Conservation (phyloP, 495 filamentous ascomycete genomes). For the Aspergillus cavernicola region DNA sequence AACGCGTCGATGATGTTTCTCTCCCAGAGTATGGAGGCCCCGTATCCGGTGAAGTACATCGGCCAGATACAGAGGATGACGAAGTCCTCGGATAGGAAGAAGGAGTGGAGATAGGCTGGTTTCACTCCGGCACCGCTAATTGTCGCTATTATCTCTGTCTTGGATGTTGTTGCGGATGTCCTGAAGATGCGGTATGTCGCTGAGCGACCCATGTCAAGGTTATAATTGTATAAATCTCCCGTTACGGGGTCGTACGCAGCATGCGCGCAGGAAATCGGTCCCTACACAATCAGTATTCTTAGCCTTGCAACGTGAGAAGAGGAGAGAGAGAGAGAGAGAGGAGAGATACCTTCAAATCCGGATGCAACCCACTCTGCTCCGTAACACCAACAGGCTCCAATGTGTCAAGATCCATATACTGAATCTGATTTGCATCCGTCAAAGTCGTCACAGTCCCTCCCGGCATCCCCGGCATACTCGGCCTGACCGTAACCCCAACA, state of each 20-base stretch:
- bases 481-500: conserved; percentile 9
- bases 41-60: neutral
- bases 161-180: conserved; percentile 7
- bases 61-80: conserved; percentile 16
- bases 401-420: conserved; percentile 7
- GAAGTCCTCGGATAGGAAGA: conserved; percentile 13
- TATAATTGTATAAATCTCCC: conserved; percentile 16
- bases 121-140: conserved; percentile 6
- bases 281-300: neutral
- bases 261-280: conserved; percentile 15
- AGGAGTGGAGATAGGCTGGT: conserved; percentile 15
- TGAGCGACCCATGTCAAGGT: conserved; percentile 8
- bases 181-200: conserved; percentile 16
- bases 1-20: conserved; percentile 12
- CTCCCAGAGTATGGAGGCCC: conserved; percentile 10
- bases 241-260: conserved; percentile 8
- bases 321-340: neutral
- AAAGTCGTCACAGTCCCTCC: neutral
- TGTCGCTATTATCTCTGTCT: conserved; percentile 14
- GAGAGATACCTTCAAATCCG: conserved; percentile 7
- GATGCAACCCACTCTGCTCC: conserved; percentile 5
- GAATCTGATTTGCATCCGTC: conserved; percentile 11
- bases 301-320: neutral
- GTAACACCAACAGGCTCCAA: conserved; percentile 16
- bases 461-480: conserved; percentile 12